These are phyloP conservation scores for Gossypium rotundifolium DNA, from an alignment of 345 rosid species.

Conservation along the genomic window DNA sequence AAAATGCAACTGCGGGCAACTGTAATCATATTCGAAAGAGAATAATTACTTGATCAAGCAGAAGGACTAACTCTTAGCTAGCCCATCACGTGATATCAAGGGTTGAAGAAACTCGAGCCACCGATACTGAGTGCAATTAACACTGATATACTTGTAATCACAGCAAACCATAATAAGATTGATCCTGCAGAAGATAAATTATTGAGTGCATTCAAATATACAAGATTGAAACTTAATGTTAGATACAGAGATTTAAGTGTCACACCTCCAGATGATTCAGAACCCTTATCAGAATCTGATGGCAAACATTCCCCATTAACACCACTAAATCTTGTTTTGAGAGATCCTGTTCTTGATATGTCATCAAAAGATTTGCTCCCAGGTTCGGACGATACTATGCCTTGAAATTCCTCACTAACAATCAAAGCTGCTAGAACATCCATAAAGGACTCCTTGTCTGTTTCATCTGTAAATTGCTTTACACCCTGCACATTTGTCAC, in stretches of 20 bases:
- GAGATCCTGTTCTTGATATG: slow-evolving; percentile 26
- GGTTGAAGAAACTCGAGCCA: slow-evolving; percentile 84
- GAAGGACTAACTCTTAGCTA: slow-evolving; percentile 16
- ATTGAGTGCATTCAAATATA: background rate
- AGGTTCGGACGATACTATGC: slow-evolving; percentile 86
- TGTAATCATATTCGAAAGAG: background rate
- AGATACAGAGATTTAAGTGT: background rate
- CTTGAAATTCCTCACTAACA: slow-evolving; percentile 92
- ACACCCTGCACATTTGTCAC: slow-evolving; percentile 23
- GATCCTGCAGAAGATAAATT: slow-evolving; percentile 50
- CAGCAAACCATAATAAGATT: slow-evolving; percentile 64
- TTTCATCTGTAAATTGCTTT: slow-evolving; percentile 31
- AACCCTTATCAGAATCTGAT: slow-evolving; percentile 27
- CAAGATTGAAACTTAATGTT: slow-evolving; percentile 1
- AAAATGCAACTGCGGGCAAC: background rate
- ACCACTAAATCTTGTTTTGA: slow-evolving; percentile 26
- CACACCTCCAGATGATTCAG: slow-evolving; percentile 33
- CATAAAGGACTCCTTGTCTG: slow-evolving; percentile 82
- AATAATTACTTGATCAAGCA: slow-evolving; percentile 28
- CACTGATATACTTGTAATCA: slow-evolving; percentile 58
- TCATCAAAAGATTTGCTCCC: slow-evolving; percentile 48
- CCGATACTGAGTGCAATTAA: slow-evolving; percentile 65
- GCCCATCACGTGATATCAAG: slow-evolving; percentile 37
- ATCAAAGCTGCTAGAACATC: slow-evolving; percentile 85
- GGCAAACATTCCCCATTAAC: slow-evolving; percentile 28